phyloP scores from a whole-genome alignment of 345 rosid species.

The Nephelium lappaceum region DNA sequence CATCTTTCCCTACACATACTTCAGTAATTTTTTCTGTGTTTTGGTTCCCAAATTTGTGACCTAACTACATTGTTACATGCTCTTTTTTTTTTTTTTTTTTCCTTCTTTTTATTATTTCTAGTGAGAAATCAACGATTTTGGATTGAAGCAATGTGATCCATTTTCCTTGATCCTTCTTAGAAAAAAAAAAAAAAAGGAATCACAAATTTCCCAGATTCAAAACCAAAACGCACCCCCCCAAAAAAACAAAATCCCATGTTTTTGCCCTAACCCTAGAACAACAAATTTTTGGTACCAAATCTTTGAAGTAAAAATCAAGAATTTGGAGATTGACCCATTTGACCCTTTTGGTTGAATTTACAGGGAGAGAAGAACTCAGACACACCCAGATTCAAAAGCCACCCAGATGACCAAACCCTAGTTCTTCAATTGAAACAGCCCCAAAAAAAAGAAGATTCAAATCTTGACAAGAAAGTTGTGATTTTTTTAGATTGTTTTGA shows the following conservation, averaged over 20 bases:
- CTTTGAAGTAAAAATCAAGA: background rate
- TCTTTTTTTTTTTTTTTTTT: background rate
- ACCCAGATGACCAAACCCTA: conserved; percentile 7
- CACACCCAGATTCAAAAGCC: conserved; percentile 9
- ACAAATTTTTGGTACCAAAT: background rate
- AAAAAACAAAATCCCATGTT: conserved; percentile 2
- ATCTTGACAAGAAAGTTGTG: background rate
- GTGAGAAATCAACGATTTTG: conserved; percentile 15
- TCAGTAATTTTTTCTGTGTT: background rate
- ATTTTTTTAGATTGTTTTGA: background rate
- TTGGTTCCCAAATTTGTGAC: background rate
- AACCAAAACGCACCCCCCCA: background rate
- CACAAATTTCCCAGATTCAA: conserved; percentile 9
- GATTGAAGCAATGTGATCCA: conserved; percentile 4
- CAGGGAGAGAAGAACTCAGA: background rate
- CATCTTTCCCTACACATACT: background rate
- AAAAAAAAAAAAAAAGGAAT: conserved; percentile 5
- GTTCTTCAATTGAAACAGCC: conserved; percentile 2
- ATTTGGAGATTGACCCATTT: conserved; percentile 6
- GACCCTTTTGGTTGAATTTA: conserved; percentile 1
- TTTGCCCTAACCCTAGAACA: background rate
- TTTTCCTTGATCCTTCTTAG: background rate
- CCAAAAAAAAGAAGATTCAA: background rate
- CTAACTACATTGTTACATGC: background rate
- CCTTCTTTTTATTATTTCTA: no score